Evolutionary conservation across 805 yeast species (phyloP).

Genomic region (Sugiyamaella qingdaonensis): DNA sequence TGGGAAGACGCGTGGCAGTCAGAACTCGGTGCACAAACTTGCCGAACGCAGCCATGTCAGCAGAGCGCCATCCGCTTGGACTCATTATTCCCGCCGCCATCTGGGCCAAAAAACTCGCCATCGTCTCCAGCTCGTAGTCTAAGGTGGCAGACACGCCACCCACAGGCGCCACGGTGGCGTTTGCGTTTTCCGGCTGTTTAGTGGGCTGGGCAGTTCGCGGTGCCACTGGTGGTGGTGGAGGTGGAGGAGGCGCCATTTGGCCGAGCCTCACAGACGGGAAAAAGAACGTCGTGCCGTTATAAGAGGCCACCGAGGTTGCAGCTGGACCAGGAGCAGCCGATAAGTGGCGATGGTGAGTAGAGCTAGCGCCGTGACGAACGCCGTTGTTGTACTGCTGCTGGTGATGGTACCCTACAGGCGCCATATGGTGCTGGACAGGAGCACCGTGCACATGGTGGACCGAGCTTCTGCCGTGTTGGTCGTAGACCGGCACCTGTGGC

Average conservation of each 20-base stretch:
- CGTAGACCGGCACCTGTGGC: neutral
- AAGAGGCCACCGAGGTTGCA: slow-evolving; percentile 11
- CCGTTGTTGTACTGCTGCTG: neutral
- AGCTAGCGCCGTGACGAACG: neutral
- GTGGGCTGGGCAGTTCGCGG: slow-evolving; percentile 8
- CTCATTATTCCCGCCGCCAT: slow-evolving; percentile 55
- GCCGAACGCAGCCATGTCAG: slow-evolving; percentile 16
- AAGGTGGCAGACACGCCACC: slow-evolving; percentile 78
- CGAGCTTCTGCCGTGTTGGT: neutral
- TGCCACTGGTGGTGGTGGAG: slow-evolving; percentile 18
- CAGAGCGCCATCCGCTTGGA: slow-evolving; percentile 12
- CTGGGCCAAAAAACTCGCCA: slow-evolving; percentile 78
- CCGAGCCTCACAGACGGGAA: slow-evolving; percentile 19
- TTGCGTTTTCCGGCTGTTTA: neutral
- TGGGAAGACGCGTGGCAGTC: slow-evolving; percentile 83
- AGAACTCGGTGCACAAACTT: slow-evolving; percentile 61
- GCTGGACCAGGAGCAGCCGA: neutral
- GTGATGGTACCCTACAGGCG: neutral
- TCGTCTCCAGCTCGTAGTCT: slow-evolving; percentile 72
- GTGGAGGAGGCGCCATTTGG: slow-evolving; percentile 14
- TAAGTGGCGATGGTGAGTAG: neutral
- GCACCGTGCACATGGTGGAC: neutral
- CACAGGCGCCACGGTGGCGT: slow-evolving; percentile 37
- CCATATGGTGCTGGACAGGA: neutral
- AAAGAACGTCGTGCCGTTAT: slow-evolving; percentile 19